These are phyloP conservation scores for Colletotrichum godetiae DNA, from an alignment of 2,329 filamentous ascomycete genomes.

Conservation along the genomic window DNA sequence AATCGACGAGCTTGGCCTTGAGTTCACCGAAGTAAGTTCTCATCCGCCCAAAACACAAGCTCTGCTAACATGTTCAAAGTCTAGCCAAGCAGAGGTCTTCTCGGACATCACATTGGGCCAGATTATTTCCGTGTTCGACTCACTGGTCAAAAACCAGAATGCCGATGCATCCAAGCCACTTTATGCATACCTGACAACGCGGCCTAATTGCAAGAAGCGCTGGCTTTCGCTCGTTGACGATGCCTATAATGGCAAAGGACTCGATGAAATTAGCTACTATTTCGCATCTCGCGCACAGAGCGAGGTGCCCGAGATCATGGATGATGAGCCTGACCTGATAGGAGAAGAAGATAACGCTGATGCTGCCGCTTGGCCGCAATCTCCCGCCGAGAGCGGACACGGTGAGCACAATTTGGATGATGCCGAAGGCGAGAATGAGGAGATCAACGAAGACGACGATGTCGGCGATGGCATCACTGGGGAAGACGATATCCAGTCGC, in stretches of 20 bases:
- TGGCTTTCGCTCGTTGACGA: conserved; percentile 54
- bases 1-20: conserved; percentile 62
- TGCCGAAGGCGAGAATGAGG: conserved; percentile 10
- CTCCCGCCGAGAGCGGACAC: conserved; percentile 16
- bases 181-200: conserved; percentile 56
- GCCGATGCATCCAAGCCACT: conserved; percentile 50
- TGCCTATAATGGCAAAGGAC: conserved; percentile 52
- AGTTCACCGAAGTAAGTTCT: conserved; percentile 62
- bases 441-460: conserved; percentile 7
- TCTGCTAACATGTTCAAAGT: conserved; percentile 47
- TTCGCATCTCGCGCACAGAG: conserved; percentile 43
- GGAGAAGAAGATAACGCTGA: conserved; percentile 36
- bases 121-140: conserved; percentile 55
- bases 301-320: conserved; percentile 37
- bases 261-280: conserved; percentile 53
- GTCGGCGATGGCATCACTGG: neutral
- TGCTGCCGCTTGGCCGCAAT: conserved; percentile 24
- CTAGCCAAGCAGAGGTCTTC: conserved; percentile 47
- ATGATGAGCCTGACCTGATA: conserved; percentile 32
- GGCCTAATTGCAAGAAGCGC: conserved; percentile 51
- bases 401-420: conserved; percentile 9
- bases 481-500: neutral
- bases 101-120: conserved; percentile 52
- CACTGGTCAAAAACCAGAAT: conserved; percentile 57
- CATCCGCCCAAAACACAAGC: neutral